Evolutionary conservation across 1,139 yeast species (phyloP).

Genomic region (Maudiozyma humilis): DNA sequence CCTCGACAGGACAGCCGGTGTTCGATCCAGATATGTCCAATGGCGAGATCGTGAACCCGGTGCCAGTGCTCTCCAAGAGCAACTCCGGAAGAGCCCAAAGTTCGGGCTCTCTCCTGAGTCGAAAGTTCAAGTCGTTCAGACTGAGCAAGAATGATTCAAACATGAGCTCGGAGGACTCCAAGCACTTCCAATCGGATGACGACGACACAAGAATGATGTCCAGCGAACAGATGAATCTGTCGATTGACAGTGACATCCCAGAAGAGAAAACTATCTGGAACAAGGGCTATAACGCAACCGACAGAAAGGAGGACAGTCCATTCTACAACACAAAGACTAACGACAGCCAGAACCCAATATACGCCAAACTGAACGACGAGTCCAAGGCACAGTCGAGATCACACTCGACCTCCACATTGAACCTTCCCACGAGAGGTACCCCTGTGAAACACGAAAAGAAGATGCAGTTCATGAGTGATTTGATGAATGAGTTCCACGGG

Average conservation of each 20-base stretch:
- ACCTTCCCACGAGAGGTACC: neutral
- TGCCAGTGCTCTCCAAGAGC: conserved; percentile 4
- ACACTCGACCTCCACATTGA: neutral
- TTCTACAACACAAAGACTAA: conserved; percentile 3
- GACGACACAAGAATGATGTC: neutral
- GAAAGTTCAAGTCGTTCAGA: conserved; percentile 24
- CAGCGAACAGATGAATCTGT: neutral
- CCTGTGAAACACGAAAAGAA: conserved; percentile 7
- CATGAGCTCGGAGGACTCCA: neutral
- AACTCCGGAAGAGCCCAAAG: conserved; percentile 18
- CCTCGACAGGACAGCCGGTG: neutral
- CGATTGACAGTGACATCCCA: conserved; percentile 3
- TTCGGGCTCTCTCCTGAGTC: conserved; percentile 24
- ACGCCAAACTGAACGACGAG: conserved; percentile 9
- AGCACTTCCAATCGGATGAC: neutral
- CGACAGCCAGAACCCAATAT: conserved; percentile 2
- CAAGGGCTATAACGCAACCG: neutral
- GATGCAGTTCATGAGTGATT: conserved; percentile 20
- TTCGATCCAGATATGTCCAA: neutral
- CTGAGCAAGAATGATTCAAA: conserved; percentile 6
- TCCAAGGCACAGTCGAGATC: conserved; percentile 1
- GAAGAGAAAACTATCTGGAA: conserved; percentile 4
- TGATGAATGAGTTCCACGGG: conserved; percentile 20
- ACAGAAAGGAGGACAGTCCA: neutral
- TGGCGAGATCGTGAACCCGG: conserved; percentile 7